Evolutionary conservation across 257 asterid genomes (phyloP), one percentile per base, ranked within the genome.

Genomic region (Ilex aquifolium): DNA sequence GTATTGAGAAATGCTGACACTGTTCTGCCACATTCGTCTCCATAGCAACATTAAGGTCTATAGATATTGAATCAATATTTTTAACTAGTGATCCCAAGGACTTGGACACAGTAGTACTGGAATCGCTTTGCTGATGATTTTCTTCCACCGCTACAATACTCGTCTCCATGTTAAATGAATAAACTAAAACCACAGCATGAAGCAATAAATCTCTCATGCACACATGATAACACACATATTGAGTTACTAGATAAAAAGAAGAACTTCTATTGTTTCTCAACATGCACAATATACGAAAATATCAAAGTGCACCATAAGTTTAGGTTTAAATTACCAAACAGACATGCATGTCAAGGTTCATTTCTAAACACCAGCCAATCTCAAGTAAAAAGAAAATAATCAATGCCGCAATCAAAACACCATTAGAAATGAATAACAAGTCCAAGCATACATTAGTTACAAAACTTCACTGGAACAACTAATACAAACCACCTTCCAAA

Each of bases 1-100:
- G 96, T 30, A 91, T 82, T 11, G 96, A 79, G 63, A 91, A 91
- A 64, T 85, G 86, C 29, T 71, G 76, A 21, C 82, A 82, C 17
- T 7, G 59, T 11, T 64, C 87, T 44, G 67, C 30, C 67, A 70
- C 83, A 42, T 62, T 69, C 68, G 52, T 74, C 60, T 69, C 75
- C 60, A 29, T 61, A 17, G 78, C 67, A 71, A 75, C 44, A 57
- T 73, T 44, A 42, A 88, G 77, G 44, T 84, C 91, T 57, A 88
- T 76, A n/a, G 65, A 74, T 49, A 85, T 76, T 2, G 89, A 75
- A 56, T 76, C 74, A 21, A 88, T 79, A 68, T 69, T 78, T 59
- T 6, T 42, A 6, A 86, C 74, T 8, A 82, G 31, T 13, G 86
- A 64, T 63, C 80, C 88, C 1, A 74, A 21, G 9, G 86, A 49